Percentiles rank a stretch among this genome's conserved stretches.
Conservation (phyloP, 805 yeast genomes). For the Phaffomyces thermotolerans region DNA sequence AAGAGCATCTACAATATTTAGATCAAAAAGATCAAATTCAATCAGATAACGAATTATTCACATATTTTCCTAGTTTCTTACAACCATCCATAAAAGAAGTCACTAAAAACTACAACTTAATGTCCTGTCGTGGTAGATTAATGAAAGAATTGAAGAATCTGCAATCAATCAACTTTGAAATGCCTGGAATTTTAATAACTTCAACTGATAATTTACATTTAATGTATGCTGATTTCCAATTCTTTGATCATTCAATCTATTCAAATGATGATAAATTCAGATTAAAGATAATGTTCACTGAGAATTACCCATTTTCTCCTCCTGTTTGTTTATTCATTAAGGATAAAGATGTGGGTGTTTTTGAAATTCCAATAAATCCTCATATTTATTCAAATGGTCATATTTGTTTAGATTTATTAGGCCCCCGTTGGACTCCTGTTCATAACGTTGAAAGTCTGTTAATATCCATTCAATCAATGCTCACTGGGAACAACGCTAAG, state of each 20-base stretch:
- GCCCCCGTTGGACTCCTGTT: conserved; percentile 29
- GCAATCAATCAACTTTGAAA: conserved; percentile 6
- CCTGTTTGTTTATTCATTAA: conserved; percentile 51
- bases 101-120: conserved; percentile 3
- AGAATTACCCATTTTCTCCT: conserved; percentile 49
- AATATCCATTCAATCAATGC: conserved; percentile 59
- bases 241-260: conserved; percentile 32
- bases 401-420: conserved; percentile 63
- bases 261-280: conserved; percentile 28
- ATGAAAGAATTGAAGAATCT: conserved; percentile 20
- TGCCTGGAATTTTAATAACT: conserved; percentile 23
- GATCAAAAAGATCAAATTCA: background rate
- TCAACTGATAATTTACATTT: conserved; percentile 27
- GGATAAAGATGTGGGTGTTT: conserved; percentile 7
- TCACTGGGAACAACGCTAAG: conserved; percentile 38
- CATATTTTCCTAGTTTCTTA: background rate
- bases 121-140: conserved; percentile 19
- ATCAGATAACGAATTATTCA: background rate
- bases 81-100: conserved; percentile 2
- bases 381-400: conserved; percentile 74
- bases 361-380: conserved; percentile 58
- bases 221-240: conserved; percentile 33
- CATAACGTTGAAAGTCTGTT: conserved; percentile 35
- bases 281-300: conserved; percentile 35
- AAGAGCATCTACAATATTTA: background rate